phyloP scores from a whole-genome alignment of 1,284 basidiomycete species.

The Heliocybe sulcata region DNA sequence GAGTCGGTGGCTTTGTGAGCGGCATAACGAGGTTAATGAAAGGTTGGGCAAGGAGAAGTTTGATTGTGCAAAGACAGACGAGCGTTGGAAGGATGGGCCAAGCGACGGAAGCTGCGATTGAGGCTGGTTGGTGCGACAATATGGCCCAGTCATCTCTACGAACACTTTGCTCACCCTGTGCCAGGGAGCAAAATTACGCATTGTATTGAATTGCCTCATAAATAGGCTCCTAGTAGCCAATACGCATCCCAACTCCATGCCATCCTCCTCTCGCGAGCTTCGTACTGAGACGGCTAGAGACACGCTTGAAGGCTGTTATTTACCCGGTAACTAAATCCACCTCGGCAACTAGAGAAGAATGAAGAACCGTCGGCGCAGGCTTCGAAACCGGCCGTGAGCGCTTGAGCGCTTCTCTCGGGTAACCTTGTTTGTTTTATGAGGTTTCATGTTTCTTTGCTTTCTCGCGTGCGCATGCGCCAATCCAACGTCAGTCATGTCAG shows the following conservation, averaged over 20 bases:
- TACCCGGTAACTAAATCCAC: too few species aligned
- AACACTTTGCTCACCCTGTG: background rate
- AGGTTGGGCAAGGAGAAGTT: slow-evolving; percentile 80
- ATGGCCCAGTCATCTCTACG: background rate
- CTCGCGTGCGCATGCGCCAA: too few species aligned
- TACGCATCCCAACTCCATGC: background rate
- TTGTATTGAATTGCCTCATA: background rate
- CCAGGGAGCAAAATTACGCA: background rate
- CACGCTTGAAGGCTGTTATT: background rate
- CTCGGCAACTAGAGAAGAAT: too few species aligned
- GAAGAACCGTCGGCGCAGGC: too few species aligned
- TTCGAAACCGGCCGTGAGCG: too few species aligned
- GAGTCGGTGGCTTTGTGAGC: slow-evolving; percentile 82
- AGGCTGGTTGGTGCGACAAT: slow-evolving; percentile 2
- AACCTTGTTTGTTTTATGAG: too few species aligned
- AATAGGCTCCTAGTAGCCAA: background rate
- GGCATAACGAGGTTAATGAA: slow-evolving; percentile 88
- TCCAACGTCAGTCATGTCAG: too few species aligned
- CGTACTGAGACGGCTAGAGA: too few species aligned
- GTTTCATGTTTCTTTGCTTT: too few species aligned
- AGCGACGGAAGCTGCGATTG: slow-evolving; percentile 83
- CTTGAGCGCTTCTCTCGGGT: too few species aligned
- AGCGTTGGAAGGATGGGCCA: slow-evolving; percentile 90
- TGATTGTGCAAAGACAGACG: slow-evolving; percentile 72
- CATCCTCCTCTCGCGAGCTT: background rate